These are phyloP conservation scores for Zizania palustris DNA, from an alignment of 202 grass and related monocot species.

Conservation along the genomic window DNA sequence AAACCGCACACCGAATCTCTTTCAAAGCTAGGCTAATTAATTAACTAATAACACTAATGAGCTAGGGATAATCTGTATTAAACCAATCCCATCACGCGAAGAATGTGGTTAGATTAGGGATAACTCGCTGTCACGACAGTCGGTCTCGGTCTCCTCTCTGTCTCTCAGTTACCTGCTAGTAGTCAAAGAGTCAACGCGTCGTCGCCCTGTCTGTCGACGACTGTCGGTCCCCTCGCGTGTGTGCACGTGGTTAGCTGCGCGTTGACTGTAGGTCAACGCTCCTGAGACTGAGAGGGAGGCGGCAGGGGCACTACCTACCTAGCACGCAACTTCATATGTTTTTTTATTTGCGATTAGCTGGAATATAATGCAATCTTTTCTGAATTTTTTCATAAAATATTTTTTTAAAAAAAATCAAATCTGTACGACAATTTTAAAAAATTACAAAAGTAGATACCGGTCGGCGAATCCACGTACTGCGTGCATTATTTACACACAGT, in stretches of 20 bases:
- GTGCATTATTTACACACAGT: too few relatives aligned
- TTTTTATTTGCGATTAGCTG: too few relatives aligned
- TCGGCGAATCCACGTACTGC: too few relatives aligned
- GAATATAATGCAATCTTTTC: neutral
- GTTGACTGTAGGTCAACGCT: slow-evolving; percentile 27
- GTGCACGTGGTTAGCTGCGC: neutral
- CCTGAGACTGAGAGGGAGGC: slow-evolving; percentile 13
- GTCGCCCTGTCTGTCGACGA: too few relatives aligned
- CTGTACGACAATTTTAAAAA: too few relatives aligned
- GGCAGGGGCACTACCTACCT: slow-evolving; percentile 15
- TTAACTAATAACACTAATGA: neutral
- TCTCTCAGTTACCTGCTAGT: too few relatives aligned
- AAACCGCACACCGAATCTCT: too few relatives aligned
- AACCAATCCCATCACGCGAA: neutral
- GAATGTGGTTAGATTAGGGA: slow-evolving; percentile 26
- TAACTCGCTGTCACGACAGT: slow-evolving; percentile 11
- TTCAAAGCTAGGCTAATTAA: neutral
- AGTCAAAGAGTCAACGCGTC: slow-evolving; percentile 45
- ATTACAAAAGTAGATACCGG: too few relatives aligned
- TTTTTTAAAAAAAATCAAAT: too few relatives aligned
- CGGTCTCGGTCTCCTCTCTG: slow-evolving; percentile 12
- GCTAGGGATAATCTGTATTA: too few relatives aligned
- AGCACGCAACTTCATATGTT: neutral
- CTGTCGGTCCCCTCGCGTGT: too few relatives aligned
- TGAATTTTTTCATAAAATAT: too few relatives aligned